These are phyloP conservation scores for Aegilops bicornis DNA, from an alignment of 176 grass and related monocot species.

Conservation along the genomic window DNA sequence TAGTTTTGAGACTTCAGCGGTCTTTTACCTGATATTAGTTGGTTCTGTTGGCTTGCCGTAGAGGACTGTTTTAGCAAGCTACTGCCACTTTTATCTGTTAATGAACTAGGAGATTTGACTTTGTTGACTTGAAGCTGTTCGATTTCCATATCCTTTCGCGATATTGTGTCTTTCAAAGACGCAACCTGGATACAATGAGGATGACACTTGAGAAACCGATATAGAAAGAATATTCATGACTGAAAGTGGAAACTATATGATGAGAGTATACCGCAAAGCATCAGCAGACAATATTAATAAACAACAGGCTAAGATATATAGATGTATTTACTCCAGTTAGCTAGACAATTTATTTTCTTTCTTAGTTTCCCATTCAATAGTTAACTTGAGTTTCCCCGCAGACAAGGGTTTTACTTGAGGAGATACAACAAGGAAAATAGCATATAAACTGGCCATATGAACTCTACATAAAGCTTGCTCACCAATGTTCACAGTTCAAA, in stretches of 20 bases:
- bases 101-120: conserved; percentile 45
- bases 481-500: conserved; percentile 1
- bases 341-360: background rate
- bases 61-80: conserved; percentile 45
- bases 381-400: background rate
- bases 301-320: background rate
- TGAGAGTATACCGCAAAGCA: background rate
- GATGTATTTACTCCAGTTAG: conserved; percentile 5
- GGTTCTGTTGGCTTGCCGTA: conserved; percentile 43
- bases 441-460: background rate
- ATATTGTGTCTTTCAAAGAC: conserved; percentile 84
- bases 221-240: conserved; percentile 8
- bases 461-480: background rate
- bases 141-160: conserved; percentile 86
- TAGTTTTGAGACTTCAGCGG: conserved; percentile 21
- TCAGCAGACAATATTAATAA: background rate
- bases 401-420: background rate
- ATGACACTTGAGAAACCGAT: conserved; percentile 18
- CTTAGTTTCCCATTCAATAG: background rate
- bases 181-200: conserved; percentile 57
- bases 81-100: conserved; percentile 36
- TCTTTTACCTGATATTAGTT: conserved; percentile 33
- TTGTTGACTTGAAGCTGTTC: conserved; percentile 71
- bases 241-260: background rate
- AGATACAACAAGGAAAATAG: background rate